A percentile compares a stretch with the other conserved stretches of the same genome.
Evolutionary conservation across 345 rosid species (phyloP).

Genomic region (Boechera divaricarpa): DNA sequence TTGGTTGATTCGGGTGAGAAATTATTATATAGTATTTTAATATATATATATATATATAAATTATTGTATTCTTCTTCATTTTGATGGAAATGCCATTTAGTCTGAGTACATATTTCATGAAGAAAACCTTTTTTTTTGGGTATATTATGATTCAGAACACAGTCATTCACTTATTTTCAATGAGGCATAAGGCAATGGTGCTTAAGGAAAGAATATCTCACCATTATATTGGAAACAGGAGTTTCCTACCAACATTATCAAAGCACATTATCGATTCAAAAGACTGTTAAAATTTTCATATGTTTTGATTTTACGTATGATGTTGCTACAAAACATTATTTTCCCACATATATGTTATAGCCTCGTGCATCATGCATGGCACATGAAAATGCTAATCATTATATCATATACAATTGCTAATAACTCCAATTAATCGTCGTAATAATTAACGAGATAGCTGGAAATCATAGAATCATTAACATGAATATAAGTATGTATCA

Average conservation of each 20-base stretch:
- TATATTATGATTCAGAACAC: background rate
- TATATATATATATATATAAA: background rate
- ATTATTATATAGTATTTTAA: background rate
- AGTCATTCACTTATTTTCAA: background rate
- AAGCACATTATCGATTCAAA: background rate
- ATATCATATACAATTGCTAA: constrained; percentile 15
- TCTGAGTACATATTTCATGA: background rate
- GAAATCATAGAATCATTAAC: constrained; percentile 27
- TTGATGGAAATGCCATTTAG: background rate
- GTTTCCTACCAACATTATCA: background rate
- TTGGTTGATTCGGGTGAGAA: constrained; percentile 23
- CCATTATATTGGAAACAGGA: too few relatives aligned
- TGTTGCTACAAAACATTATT: background rate
- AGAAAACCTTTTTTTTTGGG: background rate
- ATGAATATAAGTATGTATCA: constrained; percentile 20
- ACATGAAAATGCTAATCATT: constrained; percentile 25
- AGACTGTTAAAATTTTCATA: background rate
- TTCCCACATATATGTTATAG: background rate
- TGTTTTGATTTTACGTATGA: constrained; percentile 4
- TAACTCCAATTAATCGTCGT: constrained; percentile 19
- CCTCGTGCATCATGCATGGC: too few relatives aligned
- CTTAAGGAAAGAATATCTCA: background rate
- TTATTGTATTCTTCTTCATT: constrained; percentile 9
- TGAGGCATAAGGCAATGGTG: constrained; percentile 7
- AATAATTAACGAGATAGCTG: constrained; percentile 34